Evolutionary conservation across 352 stramenopile genomes (phyloP).

Genomic region (Aphanomyces stellatus): DNA sequence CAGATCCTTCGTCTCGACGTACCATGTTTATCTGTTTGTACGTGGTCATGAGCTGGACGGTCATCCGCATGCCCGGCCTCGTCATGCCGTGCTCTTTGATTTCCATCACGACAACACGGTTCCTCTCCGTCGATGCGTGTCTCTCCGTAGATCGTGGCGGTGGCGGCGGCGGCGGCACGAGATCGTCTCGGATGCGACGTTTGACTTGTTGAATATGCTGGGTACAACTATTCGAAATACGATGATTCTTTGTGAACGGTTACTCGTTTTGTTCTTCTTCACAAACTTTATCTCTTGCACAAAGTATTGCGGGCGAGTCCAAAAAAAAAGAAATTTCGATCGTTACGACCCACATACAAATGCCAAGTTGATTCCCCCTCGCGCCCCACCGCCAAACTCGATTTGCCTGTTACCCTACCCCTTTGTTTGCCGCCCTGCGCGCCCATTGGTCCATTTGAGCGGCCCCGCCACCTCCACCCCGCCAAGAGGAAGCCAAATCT

Average conservation of each 20-base stretch:
- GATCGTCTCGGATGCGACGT: slow-evolving; percentile 12
- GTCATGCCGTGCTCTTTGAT: neutral
- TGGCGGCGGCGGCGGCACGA: neutral
- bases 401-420: neutral
- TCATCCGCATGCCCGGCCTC: slow-evolving; percentile 61
- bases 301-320: neutral
- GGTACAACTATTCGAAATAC: slow-evolving; percentile 17
- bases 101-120: neutral
- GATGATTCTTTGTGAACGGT: neutral
- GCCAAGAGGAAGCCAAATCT: slow-evolving; percentile 1
- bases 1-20: slow-evolving; percentile 18
- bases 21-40: slow-evolving; percentile 96
- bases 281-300: neutral
- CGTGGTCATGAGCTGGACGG: slow-evolving; percentile 90
- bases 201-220: slow-evolving; percentile 18
- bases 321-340: neutral
- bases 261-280: neutral
- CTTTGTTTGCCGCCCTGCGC: neutral
- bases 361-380: slow-evolving; percentile 1
- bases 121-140: no score
- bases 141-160: neutral
- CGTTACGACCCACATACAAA: slow-evolving; percentile 10
- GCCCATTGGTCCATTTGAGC: neutral
- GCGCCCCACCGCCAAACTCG: neutral
- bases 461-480: no score